Evolutionary conservation across 805 yeast genomes (phyloP), one percentile per base, ranked within the genome.

Genomic region (Priceomyces fermenticarens): DNA sequence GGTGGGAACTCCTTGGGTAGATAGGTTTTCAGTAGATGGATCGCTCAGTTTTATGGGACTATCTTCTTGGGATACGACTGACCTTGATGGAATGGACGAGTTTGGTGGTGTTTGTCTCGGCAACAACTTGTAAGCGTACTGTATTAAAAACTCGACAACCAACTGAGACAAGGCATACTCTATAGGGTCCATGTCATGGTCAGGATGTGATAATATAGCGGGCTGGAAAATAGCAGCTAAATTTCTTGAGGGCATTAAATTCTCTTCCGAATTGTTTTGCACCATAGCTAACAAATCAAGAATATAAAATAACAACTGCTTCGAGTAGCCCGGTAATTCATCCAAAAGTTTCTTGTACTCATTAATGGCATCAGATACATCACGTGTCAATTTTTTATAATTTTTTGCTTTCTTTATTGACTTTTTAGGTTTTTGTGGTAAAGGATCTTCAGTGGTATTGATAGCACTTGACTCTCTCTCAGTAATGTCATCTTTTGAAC

Each of bases 221-320:
- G 99, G 98, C 65, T 93, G 99, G 67, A 93, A 93, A 42, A 93
- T 87, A 2, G 98, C 96, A 1, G 98, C 96, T 48, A 93, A 69
- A 58, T 93, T 93, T 52, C 88, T 78, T 1, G 96, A 87, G 2
- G 97, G 81, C 99, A 93, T 93, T 48, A 88, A 70, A 59, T 90
- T 93, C 44, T 78, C 78, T 37, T 77, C 78, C 11, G 95, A 75
- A 54, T 85, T 83, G 44, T 84, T 79, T 32, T 89, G 85, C 54
- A 93, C 95, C 66, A 89, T 77, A 10, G 95, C 84, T 43, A 93
- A 70, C 48, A 93, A 68, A 61, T 93, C 99, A 46, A 93, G 65
- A 15, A 93, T 77, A 67, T 93, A 93, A 48, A 89, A 85, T 5
- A 93, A 70, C 25, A 93, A 70, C 54, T 91, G 96, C 51, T 83